Evolutionary conservation across 2,329 filamentous ascomycete species (phyloP).

Genomic region (Ustilaginoidea virens): DNA sequence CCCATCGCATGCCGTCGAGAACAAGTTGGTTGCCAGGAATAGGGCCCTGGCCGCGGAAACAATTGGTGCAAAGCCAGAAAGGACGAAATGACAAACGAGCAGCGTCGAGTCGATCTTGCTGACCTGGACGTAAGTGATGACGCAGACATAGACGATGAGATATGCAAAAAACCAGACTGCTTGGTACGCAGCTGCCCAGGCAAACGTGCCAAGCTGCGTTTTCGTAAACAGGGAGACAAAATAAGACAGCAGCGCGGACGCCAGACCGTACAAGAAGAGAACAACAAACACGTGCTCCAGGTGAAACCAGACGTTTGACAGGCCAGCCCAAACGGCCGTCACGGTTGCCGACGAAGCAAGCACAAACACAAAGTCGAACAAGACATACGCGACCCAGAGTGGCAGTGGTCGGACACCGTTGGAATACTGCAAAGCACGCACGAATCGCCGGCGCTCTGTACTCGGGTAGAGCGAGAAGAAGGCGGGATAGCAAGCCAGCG

Average conservation of each 20-base stretch:
- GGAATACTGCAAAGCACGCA: slow-evolving; percentile 77
- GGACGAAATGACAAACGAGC: slow-evolving; percentile 56
- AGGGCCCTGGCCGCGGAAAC: slow-evolving; percentile 60
- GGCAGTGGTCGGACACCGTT: slow-evolving; percentile 75
- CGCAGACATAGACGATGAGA: slow-evolving; percentile 53
- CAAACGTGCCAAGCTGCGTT: slow-evolving; percentile 72
- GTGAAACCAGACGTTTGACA: slow-evolving; percentile 57
- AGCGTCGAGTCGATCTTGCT: slow-evolving; percentile 53
- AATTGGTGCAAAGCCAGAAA: slow-evolving; percentile 61
- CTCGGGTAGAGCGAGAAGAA: slow-evolving; percentile 86
- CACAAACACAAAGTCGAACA: slow-evolving; percentile 67
- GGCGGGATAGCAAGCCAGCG: slow-evolving; percentile 62
- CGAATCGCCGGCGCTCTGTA: slow-evolving; percentile 62
- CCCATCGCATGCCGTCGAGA: slow-evolving; percentile 61
- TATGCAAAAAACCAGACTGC: slow-evolving; percentile 57
- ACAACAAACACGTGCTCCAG: slow-evolving; percentile 71
- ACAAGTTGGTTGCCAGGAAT: slow-evolving; percentile 68
- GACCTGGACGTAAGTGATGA: slow-evolving; percentile 60
- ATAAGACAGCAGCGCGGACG: slow-evolving; percentile 64
- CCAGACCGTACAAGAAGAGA: slow-evolving; percentile 66
- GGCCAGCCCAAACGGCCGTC: slow-evolving; percentile 51
- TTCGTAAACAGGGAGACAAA: slow-evolving; percentile 65
- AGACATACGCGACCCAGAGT: slow-evolving; percentile 69
- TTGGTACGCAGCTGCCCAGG: slow-evolving; percentile 64
- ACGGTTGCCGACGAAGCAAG: slow-evolving; percentile 47